Percentiles rank a stretch among this genome's conserved stretches.
Conservation (phyloP, 352 stramenopile species). For the Phytophthora pinifolia region DNA sequence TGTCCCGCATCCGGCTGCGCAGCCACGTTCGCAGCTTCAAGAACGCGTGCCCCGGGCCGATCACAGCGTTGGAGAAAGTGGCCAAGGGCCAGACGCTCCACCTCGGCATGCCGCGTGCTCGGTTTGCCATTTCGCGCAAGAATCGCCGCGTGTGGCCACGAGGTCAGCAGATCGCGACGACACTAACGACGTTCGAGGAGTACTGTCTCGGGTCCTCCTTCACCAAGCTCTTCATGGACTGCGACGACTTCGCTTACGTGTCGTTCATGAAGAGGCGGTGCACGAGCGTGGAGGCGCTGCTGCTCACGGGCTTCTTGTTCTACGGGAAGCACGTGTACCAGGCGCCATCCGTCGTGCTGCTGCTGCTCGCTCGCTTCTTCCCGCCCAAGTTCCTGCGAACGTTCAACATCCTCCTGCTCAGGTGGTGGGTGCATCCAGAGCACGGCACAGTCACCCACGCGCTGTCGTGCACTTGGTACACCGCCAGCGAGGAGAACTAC, state of each 20-base stretch:
- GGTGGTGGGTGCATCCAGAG: constrained; percentile 28
- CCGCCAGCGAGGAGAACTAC: constrained; percentile 33
- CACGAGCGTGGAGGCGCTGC: constrained; percentile 26
- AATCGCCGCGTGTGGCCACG: constrained; percentile 10
- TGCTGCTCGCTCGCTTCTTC: constrained; percentile 27
- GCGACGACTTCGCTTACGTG: constrained; percentile 33
- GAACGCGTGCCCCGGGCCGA: not conserved
- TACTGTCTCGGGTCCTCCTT: constrained; percentile 30
- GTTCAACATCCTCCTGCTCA: constrained; percentile 33
- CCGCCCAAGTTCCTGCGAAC: constrained; percentile 27
- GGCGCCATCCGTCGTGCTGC: constrained; percentile 22
- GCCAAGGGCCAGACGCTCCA: constrained; percentile 4
- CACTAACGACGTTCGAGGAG: constrained; percentile 27
- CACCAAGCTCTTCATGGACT: constrained; percentile 29
- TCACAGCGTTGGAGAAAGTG: constrained; percentile 12
- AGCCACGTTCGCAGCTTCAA: constrained; percentile 3
- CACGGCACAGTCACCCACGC: constrained; percentile 19
- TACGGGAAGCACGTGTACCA: constrained; percentile 33
- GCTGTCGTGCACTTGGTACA: constrained; percentile 31
- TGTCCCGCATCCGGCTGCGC: constrained; percentile 9
- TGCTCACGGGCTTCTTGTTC: constrained; percentile 34
- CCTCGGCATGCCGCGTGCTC: constrained; percentile 9
- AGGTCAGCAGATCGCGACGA: constrained; percentile 14
- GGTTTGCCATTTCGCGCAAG: constrained; percentile 15
- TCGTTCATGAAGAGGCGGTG: constrained; percentile 13